Conservation (phyloP, 2,329 filamentous ascomycete species). For the Paecilomyces sp. region DNA sequence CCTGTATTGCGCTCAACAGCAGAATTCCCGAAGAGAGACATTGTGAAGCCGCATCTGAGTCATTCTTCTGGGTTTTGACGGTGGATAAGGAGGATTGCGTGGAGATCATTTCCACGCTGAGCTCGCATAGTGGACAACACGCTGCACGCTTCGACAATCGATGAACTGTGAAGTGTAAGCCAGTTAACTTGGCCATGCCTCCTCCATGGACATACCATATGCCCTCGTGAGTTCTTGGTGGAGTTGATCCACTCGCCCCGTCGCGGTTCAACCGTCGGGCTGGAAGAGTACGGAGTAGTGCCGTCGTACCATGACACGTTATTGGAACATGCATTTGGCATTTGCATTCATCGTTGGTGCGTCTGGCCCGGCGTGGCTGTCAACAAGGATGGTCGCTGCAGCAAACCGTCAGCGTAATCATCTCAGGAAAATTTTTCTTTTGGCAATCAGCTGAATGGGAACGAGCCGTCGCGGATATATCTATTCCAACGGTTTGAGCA, state of each 20-base stretch:
- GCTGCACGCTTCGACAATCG: background rate
- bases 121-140: background rate
- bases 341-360: background rate
- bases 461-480: background rate
- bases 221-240: background rate
- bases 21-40: background rate
- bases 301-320: background rate
- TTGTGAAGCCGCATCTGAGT: background rate
- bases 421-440: background rate
- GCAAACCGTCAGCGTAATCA: background rate
- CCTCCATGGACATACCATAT: background rate
- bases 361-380: background rate
- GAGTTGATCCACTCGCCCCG: background rate
- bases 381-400: background rate
- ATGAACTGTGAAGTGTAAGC: background rate
- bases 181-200: background rate
- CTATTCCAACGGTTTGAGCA: background rate
- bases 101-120: background rate
- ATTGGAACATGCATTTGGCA: background rate
- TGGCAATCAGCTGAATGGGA: background rate
- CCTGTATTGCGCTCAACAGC: background rate
- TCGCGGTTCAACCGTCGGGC: background rate
- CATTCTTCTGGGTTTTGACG: background rate
- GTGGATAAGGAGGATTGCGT: background rate
- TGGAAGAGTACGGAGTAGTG: background rate